Evolutionary conservation across 2,329 filamentous ascomycete species (phyloP), one percentile per base, ranked within the genome.

Genomic region (Periconia macrospinosa): DNA sequence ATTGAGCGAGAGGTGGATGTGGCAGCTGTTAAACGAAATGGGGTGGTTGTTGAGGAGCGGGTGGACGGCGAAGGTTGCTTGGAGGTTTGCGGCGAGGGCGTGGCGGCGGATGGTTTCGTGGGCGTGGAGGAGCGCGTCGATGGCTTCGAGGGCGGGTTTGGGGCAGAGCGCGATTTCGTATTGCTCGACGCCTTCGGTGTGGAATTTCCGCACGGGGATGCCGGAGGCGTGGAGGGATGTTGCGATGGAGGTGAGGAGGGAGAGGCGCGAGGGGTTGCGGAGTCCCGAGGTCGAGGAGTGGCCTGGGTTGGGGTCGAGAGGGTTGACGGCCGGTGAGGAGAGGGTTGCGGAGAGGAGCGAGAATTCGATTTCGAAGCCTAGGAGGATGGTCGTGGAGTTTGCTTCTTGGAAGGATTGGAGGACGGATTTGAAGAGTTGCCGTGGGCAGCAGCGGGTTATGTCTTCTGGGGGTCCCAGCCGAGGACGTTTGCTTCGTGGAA

Each of bases 71-170:
- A 44, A 14, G 3, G 42, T 17, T 11, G 42, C 42, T 5, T 7
- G 27, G 13, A 50, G 20, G 19, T 30, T 20, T 3, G 46, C 41
- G 7, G 15, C 10, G 13, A 37, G 14, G 19, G 18, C 30, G 14
- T 50, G 11, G 17, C 37, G 50, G 3, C 40, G 27, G n/a, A 53
- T 51, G 9, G 37, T 53, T 27, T 53, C 51, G 14, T 50, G 47
- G 3, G 51, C 47, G 27, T 18, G 23, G 7, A 53, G 3, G 6
- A 53, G 14, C 6, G 40, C 15, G 43, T 53, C 51, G 35, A 50
- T 50, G 35, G 51, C 51, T 20, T 49, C 51, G 2, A 53, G 18
- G 10, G 40, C 47, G 14, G 17, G 37, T 18, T 30, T 7, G 2
- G 51, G 51, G 6, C n/a, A 15, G 7, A 45, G 30, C 10, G 37